Evolutionary conservation across 805 yeast genomes (phyloP), one percentile per base, ranked within the genome.

Genomic region (Kodamaea fukazawae): DNA sequence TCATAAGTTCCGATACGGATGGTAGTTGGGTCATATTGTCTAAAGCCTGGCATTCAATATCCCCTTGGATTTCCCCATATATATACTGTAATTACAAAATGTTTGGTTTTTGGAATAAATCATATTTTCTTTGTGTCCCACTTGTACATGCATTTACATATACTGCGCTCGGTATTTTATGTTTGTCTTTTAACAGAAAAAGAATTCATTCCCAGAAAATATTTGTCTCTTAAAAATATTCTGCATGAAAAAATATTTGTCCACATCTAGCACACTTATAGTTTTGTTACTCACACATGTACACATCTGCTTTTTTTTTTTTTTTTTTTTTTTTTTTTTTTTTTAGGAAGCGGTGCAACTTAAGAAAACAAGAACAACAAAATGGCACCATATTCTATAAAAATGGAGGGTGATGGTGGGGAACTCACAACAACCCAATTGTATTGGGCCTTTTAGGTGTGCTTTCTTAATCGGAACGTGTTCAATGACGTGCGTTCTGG

Each of bases 1-100:
- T 51, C 50, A 55, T 51, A 34, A 55, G 45, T 38, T 55, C 60
- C 33, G 55, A 47, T 25, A 55, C 60, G 12, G 59, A 54, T 25
- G 60, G 60, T 39, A 55, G 51, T 44, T 53, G 60, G 15, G 50
- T 41, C 50, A 47, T 47, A 6, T 20, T 20, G 7, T 20, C 23
- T 20, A 6, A 8, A 20, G 23, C 23, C 23, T 20, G 23, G 5
- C 7, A 6, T 20, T 20, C 23, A 20, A 20, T 20, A 20, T 20
- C 23, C 23, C 23, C 23, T 20, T 20, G 23, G 23, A 20, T 20
- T 20, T 20, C 23, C 23, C 23, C 23, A 31, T 37, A 37, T 37
- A 37, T 37, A 31, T 32, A 26, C 25, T 37, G 40, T 37, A 37
- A 37, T 37, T 37, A 26, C 33, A 37, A 30, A 30, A 37, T 32